Evolutionary conservation across 257 asterid species (phyloP).

Genomic region (Solanum commersonii): DNA sequence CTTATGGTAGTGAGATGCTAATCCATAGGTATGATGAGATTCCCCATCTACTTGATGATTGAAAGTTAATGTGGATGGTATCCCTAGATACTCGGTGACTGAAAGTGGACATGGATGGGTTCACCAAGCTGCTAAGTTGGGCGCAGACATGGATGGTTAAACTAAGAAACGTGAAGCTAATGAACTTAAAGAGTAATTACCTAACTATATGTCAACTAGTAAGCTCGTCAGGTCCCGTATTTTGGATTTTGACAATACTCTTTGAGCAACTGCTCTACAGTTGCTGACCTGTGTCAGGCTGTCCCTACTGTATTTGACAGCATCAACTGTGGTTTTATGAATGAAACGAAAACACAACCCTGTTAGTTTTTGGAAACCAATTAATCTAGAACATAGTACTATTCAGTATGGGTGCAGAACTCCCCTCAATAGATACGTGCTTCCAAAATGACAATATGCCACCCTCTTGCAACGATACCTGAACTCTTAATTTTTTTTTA

Average conservation of each 20-base stretch:
- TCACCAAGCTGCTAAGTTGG: background rate
- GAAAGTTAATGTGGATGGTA: background rate
- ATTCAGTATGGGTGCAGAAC: background rate
- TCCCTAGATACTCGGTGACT: background rate
- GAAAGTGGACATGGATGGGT: background rate
- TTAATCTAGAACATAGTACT: background rate
- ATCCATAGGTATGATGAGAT: background rate
- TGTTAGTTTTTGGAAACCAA: background rate
- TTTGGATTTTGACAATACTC: background rate
- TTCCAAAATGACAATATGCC: background rate
- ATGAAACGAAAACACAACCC: background rate
- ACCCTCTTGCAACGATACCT: background rate
- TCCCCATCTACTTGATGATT: background rate
- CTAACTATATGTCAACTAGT: background rate
- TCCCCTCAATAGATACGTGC: background rate
- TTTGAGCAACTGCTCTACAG: background rate
- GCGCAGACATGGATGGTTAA: background rate
- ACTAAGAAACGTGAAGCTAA: background rate
- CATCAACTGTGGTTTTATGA: background rate
- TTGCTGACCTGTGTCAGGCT: background rate
- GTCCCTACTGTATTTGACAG: background rate
- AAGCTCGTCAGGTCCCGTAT: background rate
- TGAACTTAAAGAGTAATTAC: background rate
- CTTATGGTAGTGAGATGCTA: background rate
- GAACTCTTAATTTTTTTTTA: background rate